Conservation (phyloP, 805 yeast genomes). For the Blastobotrys peoriensis region DNA sequence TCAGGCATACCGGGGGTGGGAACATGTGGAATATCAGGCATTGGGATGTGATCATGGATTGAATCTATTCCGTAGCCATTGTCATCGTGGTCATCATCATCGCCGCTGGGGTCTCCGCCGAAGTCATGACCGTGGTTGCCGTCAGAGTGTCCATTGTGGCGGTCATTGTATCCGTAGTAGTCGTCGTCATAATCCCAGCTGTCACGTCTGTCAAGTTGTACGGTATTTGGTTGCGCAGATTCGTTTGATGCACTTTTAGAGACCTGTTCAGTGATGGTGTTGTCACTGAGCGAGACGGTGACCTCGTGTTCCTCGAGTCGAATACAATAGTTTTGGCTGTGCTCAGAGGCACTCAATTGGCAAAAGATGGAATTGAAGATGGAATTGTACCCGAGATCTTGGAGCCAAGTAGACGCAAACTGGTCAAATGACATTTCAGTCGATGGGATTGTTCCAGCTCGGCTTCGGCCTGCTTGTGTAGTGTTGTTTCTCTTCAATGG, state of each 20-base stretch:
- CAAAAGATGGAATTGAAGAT: constrained; percentile 18
- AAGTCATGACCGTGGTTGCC: not conserved
- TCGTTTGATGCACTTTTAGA: not conserved
- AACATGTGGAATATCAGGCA: not conserved
- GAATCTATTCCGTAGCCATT: not conserved
- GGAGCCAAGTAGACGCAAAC: constrained; percentile 19
- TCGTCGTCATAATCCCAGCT: not conserved
- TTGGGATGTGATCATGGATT: not conserved
- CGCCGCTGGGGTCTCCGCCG: not conserved
- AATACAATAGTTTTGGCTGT: constrained; percentile 17
- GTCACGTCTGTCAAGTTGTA: no score
- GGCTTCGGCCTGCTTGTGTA: constrained; percentile 16
- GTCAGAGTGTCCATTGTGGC: constrained; percentile 4
- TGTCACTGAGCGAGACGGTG: constrained; percentile 7
- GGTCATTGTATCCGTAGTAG: constrained; percentile 1
- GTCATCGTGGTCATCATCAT: not conserved
- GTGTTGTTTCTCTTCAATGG: not conserved
- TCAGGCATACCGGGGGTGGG: no score
- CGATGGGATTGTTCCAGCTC: constrained; percentile 10
- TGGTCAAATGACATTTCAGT: constrained; percentile 18
- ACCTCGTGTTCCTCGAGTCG: constrained; percentile 9
- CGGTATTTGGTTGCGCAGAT: no score
- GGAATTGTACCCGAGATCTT: constrained; percentile 13
- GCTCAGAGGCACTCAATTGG: constrained; percentile 13
- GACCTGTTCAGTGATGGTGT: not conserved